These are phyloP conservation scores for Macrotyloma uniflorum DNA, from an alignment of 306 rosid genomes.

Conservation along the genomic window DNA sequence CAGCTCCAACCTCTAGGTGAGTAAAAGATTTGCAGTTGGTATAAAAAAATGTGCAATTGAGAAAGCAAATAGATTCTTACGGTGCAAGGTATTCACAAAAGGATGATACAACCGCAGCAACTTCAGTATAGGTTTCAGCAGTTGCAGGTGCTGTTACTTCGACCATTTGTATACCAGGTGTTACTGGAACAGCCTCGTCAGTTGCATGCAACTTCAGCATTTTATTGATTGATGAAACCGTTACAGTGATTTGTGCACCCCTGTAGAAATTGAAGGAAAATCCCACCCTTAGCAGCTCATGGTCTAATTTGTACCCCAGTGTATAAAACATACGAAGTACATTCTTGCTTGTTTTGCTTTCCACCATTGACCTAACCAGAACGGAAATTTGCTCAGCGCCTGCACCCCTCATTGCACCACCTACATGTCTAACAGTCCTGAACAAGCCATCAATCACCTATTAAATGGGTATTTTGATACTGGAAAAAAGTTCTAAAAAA, in stretches of 20 bases:
- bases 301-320: conserved; percentile 92
- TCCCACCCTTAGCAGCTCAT: conserved; percentile 83
- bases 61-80: conserved; percentile 54
- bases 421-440: conserved; percentile 86
- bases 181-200: conserved; percentile 87
- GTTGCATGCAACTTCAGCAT: conserved; percentile 90
- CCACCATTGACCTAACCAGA: conserved; percentile 83
- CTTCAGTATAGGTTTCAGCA: conserved; percentile 75
- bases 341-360: conserved; percentile 89
- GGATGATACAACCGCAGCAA: conserved; percentile 72
- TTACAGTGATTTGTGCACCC: conserved; percentile 76
- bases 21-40: not conserved
- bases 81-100: conserved; percentile 99
- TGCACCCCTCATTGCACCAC: conserved; percentile 97
- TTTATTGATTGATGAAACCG: conserved; percentile 82
- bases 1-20: not conserved
- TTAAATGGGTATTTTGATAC: conserved; percentile 3
- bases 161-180: conserved; percentile 93
- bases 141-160: conserved; percentile 95
- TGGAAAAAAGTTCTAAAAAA: conserved; percentile 4
- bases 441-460: conserved; percentile 20
- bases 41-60: not conserved
- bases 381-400: conserved; percentile 96
- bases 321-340: conserved; percentile 80
- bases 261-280: conserved; percentile 76